Base-by-base conservation (phyloP, 345 rosid species). In the Arabidopsis arenosa region DNA sequence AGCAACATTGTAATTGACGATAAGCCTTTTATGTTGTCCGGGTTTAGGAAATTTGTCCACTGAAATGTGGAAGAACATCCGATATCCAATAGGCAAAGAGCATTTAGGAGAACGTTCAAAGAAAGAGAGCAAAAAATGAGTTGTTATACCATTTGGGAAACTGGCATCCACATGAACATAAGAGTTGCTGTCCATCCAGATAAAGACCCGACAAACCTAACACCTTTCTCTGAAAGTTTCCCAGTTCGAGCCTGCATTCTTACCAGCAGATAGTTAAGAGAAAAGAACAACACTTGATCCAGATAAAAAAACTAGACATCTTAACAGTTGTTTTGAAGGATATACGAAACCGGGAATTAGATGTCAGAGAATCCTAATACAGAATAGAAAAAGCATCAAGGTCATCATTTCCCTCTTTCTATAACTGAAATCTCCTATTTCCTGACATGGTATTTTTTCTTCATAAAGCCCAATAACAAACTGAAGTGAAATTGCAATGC, bases 141-240 rank as follows among this genome's bases (percentile, higher is more conserved):
- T 15, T 2, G 1, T 44, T 47, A 69, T 74, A 93, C 98, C 98
- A 90, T 87, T 73, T 91, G 97, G 2, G 96, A 76, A 63, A 93
- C 90, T 52, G 96, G 94, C 96, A 93, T 93, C 96, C 97, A 91
- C 98, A 93, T 93, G 86, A 93, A 93, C 70, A 93, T 91, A 75
- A 93, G 88, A 14, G 98, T 93, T 7, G 98, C 95, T 30, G 97
- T 88, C 98, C 97, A 93, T 77, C 98, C 98, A 77, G 95, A 88
- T 83, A 88, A 48, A 57, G 83, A 84, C 53, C 87, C 89, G 4
- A 93, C 75, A 63, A 93, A 84, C 78, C 78, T 87, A 67, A 81
- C 88, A 62, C 87, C 87, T 86, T 87, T 66, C 74, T 85, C 86
- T 0, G 97, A 43, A 66, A 93, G 96, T 81, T 81, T 87, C 30